Percentiles rank a stretch among this genome's conserved stretches.
Conservation (phyloP, 345 rosid genomes). For the Populus tremula region DNA sequence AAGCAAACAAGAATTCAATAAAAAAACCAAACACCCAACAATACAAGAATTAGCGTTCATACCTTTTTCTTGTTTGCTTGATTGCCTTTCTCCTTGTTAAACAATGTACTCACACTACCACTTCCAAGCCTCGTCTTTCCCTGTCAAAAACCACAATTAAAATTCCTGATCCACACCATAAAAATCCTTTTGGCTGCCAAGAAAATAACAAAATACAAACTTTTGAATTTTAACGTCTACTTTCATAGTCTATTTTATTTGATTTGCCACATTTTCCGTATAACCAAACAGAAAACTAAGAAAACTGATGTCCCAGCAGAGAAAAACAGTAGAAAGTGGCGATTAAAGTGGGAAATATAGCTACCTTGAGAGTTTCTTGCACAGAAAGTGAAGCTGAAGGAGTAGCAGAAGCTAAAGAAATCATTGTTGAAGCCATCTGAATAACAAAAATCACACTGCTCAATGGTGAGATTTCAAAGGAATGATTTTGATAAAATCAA, state of each 20-base stretch:
- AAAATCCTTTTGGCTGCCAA: background rate
- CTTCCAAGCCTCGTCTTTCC: slow-evolving; percentile 60
- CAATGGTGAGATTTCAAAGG: background rate
- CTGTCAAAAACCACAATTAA: slow-evolving; percentile 28
- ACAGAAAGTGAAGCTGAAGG: slow-evolving; percentile 49
- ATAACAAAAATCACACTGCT: slow-evolving; percentile 3
- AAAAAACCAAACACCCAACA: background rate
- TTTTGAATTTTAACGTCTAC: background rate
- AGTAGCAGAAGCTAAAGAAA: slow-evolving; percentile 51
- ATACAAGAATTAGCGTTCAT: background rate
- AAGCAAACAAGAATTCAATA: background rate
- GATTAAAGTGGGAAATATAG: background rate
- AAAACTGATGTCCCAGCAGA: background rate
- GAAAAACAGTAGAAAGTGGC: background rate
- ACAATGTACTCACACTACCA: slow-evolving; percentile 23
- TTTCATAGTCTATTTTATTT: background rate
- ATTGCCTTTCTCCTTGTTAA: slow-evolving; percentile 32
- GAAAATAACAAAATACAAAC: slow-evolving; percentile 3
- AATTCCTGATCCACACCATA: slow-evolving; percentile 1
- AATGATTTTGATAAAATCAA: background rate
- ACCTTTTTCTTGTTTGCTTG: slow-evolving; percentile 55
- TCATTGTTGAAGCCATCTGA: slow-evolving; percentile 65
- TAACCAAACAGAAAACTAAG: background rate
- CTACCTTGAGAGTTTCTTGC: slow-evolving; percentile 58
- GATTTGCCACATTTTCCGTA: background rate